Conservation (phyloP, 2,329 filamentous ascomycete genomes). For the Fusarium devonianum region DNA sequence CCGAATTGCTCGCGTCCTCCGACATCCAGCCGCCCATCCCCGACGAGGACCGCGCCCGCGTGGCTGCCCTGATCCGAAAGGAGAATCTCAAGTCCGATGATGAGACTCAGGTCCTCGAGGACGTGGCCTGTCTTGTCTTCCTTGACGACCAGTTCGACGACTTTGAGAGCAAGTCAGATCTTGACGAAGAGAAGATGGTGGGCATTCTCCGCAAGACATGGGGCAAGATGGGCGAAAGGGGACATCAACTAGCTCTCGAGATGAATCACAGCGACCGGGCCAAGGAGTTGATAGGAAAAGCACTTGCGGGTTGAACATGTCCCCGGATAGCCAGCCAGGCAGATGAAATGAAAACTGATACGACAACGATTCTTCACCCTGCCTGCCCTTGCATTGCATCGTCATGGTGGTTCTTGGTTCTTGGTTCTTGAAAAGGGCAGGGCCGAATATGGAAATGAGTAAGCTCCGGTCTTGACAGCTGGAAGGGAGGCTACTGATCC, state of each 20-base stretch:
- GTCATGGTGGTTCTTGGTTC: constrained; percentile 3
- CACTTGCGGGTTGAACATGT: constrained; percentile 52
- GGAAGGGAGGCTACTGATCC: too few species aligned
- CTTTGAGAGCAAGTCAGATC: constrained; percentile 71
- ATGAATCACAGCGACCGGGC: constrained; percentile 71
- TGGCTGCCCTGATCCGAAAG: constrained; percentile 79
- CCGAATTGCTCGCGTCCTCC: constrained; percentile 58
- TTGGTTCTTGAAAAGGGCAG: too few species aligned
- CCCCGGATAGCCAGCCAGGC: too few species aligned
- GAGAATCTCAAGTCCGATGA: constrained; percentile 67
- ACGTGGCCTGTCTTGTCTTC: constrained; percentile 87
- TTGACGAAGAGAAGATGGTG: constrained; percentile 80
- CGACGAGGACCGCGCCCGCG: constrained; percentile 62
- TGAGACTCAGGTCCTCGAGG: constrained; percentile 80
- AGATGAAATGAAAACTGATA: too few species aligned
- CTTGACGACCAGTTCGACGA: constrained; percentile 85
- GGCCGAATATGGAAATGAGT: too few species aligned
- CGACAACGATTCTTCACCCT: background rate
- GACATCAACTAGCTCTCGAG: constrained; percentile 68
- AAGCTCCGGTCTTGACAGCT: too few species aligned
- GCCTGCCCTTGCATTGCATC: constrained; percentile 12
- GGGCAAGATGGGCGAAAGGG: constrained; percentile 74
- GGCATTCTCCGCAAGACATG: constrained; percentile 76
- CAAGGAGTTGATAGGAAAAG: constrained; percentile 67
- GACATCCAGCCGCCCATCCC: constrained; percentile 49